Conservation (phyloP, 352 stramenopile genomes). For the Phytophthora pinifolia region DNA sequence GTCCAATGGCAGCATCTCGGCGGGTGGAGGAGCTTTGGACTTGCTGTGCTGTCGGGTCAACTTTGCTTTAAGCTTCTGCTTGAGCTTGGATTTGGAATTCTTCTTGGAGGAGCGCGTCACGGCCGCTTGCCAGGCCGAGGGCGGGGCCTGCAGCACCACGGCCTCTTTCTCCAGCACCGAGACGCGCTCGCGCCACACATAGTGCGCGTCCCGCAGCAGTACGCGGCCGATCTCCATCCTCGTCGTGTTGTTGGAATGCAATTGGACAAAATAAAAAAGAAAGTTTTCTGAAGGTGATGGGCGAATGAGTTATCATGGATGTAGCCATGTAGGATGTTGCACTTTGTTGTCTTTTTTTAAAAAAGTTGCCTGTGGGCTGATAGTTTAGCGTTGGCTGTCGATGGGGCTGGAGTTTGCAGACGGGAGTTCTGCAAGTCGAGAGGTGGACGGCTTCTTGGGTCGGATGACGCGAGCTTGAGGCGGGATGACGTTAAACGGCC, state of each 20-base stretch:
- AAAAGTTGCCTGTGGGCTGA: not conserved
- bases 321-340: not conserved
- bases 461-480: slow-evolving; percentile 75
- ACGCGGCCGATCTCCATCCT: slow-evolving; percentile 53
- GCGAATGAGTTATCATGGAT: slow-evolving; percentile 9
- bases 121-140: slow-evolving; percentile 22
- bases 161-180: slow-evolving; percentile 39
- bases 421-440: slow-evolving; percentile 26
- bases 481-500: slow-evolving; percentile 70
- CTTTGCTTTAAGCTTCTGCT: slow-evolving; percentile 22
- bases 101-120: slow-evolving; percentile 15
- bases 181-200: slow-evolving; percentile 44
- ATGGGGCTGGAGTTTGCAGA: slow-evolving; percentile 15
- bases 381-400: slow-evolving; percentile 25
- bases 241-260: slow-evolving; percentile 1
- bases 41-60: slow-evolving; percentile 18
- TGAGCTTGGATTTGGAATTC: slow-evolving; percentile 14
- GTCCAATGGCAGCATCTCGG: slow-evolving; percentile 39
- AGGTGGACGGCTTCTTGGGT: slow-evolving; percentile 60
- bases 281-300: slow-evolving; percentile 4
- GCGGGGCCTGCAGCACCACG: slow-evolving; percentile 33
- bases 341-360: too few species aligned
- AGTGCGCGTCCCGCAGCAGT: slow-evolving; percentile 49
- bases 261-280: slow-evolving; percentile 14
- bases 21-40: slow-evolving; percentile 8